Conservation (phyloP, 345 rosid genomes). For the Murraya koenigii region DNA sequence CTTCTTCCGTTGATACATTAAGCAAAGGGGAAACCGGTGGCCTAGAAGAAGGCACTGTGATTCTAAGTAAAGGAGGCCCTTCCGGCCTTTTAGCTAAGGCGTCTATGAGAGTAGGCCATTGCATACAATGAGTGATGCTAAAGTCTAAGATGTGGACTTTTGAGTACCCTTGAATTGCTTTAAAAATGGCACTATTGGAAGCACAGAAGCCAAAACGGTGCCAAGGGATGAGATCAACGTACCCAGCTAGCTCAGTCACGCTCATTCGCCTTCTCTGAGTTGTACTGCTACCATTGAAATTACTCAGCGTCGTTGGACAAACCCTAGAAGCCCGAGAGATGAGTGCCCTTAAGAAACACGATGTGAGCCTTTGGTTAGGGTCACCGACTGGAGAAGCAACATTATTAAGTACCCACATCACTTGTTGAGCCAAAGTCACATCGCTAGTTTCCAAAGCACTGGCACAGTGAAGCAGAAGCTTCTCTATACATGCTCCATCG, state of each 20-base stretch:
- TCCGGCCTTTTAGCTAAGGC: conserved; percentile 59
- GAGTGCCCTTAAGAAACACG: conserved; percentile 64
- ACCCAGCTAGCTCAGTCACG: conserved; percentile 65
- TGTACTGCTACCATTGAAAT: conserved; percentile 35
- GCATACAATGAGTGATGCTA: conserved; percentile 71
- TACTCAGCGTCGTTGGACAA: conserved; percentile 44
- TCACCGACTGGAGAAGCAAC: conserved; percentile 63
- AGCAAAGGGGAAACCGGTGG: conserved; percentile 63
- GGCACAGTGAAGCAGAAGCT: conserved; percentile 71
- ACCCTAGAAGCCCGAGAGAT: conserved; percentile 57
- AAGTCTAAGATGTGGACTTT: conserved; percentile 63
- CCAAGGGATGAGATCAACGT: conserved; percentile 78
- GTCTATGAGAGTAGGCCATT: conserved; percentile 74
- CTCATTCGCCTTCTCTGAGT: conserved; percentile 42
- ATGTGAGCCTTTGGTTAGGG: conserved; percentile 64
- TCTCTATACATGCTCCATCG: conserved; percentile 68
- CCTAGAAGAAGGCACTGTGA: conserved; percentile 50
- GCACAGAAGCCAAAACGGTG: conserved; percentile 70
- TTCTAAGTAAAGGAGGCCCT: conserved; percentile 63
- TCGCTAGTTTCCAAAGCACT: conserved; percentile 64
- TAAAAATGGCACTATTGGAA: conserved; percentile 50
- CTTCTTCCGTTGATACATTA: conserved; percentile 45
- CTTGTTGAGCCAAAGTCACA: conserved; percentile 70
- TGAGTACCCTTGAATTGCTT: conserved; percentile 43
- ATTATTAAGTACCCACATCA: conserved; percentile 85